Percentiles rank a stretch among this genome's conserved stretches.
phyloP scores from a whole-genome alignment of 2,329 filamentous ascomycete genomes.

The Xylariaceae sp. region DNA sequence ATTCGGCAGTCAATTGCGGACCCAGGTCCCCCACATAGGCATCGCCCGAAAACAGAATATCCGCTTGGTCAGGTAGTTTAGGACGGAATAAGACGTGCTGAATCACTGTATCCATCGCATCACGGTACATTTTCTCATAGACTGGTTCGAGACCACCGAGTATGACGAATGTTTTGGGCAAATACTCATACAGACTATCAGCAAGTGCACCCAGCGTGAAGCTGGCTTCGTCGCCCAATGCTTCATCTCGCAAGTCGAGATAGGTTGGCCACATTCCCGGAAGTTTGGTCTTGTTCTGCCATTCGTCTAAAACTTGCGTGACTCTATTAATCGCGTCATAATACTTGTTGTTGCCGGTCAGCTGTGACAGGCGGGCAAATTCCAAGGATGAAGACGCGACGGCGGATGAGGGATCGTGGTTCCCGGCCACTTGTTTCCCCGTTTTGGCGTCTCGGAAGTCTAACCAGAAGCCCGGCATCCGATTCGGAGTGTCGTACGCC shows the following conservation, averaged over 20 bases:
- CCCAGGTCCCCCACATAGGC: slow-evolving; percentile 28
- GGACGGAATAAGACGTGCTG: slow-evolving; percentile 66
- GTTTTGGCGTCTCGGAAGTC: slow-evolving; percentile 44
- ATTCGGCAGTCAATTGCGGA: slow-evolving; percentile 32
- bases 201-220: slow-evolving; percentile 53
- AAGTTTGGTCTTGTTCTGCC: slow-evolving; percentile 64
- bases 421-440: slow-evolving; percentile 35
- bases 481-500: slow-evolving; percentile 47
- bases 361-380: slow-evolving; percentile 65
- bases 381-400: slow-evolving; percentile 63
- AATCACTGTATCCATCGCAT: slow-evolving; percentile 55
- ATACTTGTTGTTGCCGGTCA: slow-evolving; percentile 65
- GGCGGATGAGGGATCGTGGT: slow-evolving; percentile 36
- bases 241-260: slow-evolving; percentile 55
- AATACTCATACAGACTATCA: slow-evolving; percentile 57
- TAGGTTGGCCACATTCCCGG: slow-evolving; percentile 72
- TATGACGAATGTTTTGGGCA: slow-evolving; percentile 60
- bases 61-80: slow-evolving; percentile 55
- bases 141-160: slow-evolving; percentile 58
- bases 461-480: slow-evolving; percentile 53
- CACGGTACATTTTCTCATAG: slow-evolving; percentile 62
- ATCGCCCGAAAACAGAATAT: slow-evolving; percentile 60
- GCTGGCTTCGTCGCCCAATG: slow-evolving; percentile 35
- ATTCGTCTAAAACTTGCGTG: slow-evolving; percentile 62
- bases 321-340: slow-evolving; percentile 73